Percentiles rank a stretch among this genome's conserved stretches.
These are phyloP conservation scores for Geum urbanum DNA, from an alignment of 306 rosid genomes.

Conservation along the genomic window DNA sequence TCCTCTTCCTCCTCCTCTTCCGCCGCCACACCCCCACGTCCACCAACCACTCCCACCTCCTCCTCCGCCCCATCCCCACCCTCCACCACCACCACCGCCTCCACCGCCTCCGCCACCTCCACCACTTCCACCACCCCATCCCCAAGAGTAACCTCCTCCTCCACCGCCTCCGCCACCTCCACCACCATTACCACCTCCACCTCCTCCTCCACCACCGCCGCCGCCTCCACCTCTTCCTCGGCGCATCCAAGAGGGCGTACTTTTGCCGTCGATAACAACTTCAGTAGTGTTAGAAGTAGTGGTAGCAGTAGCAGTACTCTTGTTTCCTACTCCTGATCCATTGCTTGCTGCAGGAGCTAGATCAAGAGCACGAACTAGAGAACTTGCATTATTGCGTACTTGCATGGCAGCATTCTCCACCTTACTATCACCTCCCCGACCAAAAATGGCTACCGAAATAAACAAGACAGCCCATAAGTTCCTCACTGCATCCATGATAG, in stretches of 20 bases:
- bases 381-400: conserved; percentile 22
- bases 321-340: conserved; percentile 20
- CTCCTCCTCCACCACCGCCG: conserved; percentile 33
- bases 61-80: conserved; percentile 50
- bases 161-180: conserved; percentile 35
- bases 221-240: conserved; percentile 49
- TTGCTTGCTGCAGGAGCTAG: conserved; percentile 20
- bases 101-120: conserved; percentile 6
- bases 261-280: conserved; percentile 34
- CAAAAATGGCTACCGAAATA: conserved; percentile 27
- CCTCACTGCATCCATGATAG: conserved; percentile 29
- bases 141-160: conserved; percentile 14
- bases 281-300: conserved; percentile 17
- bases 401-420: conserved; percentile 21
- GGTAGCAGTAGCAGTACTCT: neutral
- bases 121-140: conserved; percentile 25
- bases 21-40: conserved; percentile 71
- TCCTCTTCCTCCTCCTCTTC: conserved; percentile 27
- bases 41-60: conserved; percentile 76
- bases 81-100: conserved; percentile 11
- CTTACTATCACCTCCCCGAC: conserved; percentile 27
- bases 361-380: conserved; percentile 2
- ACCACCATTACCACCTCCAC: neutral
- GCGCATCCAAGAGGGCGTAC: conserved; percentile 12
- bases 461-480: conserved; percentile 29